A percentile compares a stretch with the other conserved stretches of the same genome.
These are phyloP conservation scores for Eimeria necatrix DNA, from an alignment of 169 alveolate genomes.

Conservation along the genomic window DNA sequence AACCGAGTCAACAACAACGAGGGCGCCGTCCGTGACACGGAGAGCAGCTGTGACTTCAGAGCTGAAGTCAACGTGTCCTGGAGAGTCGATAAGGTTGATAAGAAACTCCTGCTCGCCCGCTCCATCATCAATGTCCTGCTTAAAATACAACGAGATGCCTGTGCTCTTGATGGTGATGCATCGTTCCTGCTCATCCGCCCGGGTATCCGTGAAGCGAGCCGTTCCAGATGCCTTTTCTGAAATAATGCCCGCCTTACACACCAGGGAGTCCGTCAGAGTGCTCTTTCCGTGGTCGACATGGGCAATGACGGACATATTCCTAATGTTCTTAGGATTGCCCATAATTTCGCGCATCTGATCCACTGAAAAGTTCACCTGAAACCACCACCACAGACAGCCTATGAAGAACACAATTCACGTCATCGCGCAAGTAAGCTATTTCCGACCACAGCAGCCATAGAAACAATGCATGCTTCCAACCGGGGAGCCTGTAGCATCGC, in stretches of 20 bases:
- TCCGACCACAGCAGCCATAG: too few species aligned
- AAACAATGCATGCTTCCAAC: not conserved
- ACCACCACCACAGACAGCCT: not conserved
- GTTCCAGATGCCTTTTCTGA: conserved; percentile 99
- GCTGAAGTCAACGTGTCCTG: conserved; percentile 99
- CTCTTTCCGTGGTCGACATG: conserved; percentile 99
- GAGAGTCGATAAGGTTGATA: conserved; percentile 99
- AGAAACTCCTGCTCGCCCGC: conserved; percentile 94
- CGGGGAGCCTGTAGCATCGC: not conserved
- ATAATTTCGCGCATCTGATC: conserved; percentile 99
- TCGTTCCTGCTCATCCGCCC: conserved; percentile 99
- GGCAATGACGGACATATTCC: conserved; percentile 99
- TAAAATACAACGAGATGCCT: conserved; percentile 99
- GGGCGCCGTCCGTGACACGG: conserved; percentile 99
- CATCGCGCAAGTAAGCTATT: not conserved
- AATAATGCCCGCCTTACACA: conserved; percentile 99
- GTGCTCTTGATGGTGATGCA: conserved; percentile 99
- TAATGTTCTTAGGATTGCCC: conserved; percentile 98
- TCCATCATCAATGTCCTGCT: conserved; percentile 96
- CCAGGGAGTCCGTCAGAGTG: conserved; percentile 99
- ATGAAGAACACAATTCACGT: not conserved
- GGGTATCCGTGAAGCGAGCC: conserved; percentile 99
- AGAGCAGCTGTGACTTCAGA: conserved; percentile 99
- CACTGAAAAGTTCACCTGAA: conserved; percentile 97
- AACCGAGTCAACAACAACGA: conserved; percentile 99